Percentiles rank a stretch among this genome's conserved stretches.
Evolutionary conservation across 495 filamentous ascomycete species (phyloP).

Genomic region (Xylaria nigripes): DNA sequence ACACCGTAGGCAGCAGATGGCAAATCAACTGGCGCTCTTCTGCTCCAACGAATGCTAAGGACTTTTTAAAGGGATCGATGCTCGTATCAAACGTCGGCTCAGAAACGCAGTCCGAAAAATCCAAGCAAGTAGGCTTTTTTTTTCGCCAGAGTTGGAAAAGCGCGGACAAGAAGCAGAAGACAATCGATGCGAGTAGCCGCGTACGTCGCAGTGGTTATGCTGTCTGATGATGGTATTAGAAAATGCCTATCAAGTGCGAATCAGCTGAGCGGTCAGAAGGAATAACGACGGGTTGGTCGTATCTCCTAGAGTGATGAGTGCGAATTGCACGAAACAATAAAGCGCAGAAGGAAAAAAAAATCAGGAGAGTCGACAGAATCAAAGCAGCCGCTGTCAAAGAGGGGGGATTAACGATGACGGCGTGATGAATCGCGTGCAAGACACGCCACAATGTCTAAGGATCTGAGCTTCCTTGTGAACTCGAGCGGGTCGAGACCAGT

Average conservation of each 20-base stretch:
- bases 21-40: slow-evolving; percentile 12
- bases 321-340: slow-evolving; percentile 21
- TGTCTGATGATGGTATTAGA: slow-evolving; percentile 19
- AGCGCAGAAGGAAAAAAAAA: slow-evolving; percentile 19
- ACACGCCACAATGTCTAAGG: neutral
- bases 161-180: slow-evolving; percentile 28
- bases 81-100: slow-evolving; percentile 28
- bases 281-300: slow-evolving; percentile 16
- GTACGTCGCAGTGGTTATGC: slow-evolving; percentile 10
- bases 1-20: slow-evolving; percentile 8
- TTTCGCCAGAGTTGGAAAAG: slow-evolving; percentile 18
- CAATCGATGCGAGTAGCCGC: slow-evolving; percentile 13
- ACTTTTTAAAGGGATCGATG: slow-evolving; percentile 21
- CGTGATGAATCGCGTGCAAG: neutral
- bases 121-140: slow-evolving; percentile 16
- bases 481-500: slow-evolving; percentile 20
- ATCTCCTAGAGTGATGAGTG: neutral
- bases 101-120: slow-evolving; percentile 17
- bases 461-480: slow-evolving; percentile 17
- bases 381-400: slow-evolving; percentile 13
- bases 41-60: slow-evolving; percentile 13
- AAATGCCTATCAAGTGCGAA: slow-evolving; percentile 9
- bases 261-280: slow-evolving; percentile 15
- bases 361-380: slow-evolving; percentile 10
- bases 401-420: neutral